Conservation (phyloP, 148 eudicot genomes). For the Gaultheria prostrata region DNA sequence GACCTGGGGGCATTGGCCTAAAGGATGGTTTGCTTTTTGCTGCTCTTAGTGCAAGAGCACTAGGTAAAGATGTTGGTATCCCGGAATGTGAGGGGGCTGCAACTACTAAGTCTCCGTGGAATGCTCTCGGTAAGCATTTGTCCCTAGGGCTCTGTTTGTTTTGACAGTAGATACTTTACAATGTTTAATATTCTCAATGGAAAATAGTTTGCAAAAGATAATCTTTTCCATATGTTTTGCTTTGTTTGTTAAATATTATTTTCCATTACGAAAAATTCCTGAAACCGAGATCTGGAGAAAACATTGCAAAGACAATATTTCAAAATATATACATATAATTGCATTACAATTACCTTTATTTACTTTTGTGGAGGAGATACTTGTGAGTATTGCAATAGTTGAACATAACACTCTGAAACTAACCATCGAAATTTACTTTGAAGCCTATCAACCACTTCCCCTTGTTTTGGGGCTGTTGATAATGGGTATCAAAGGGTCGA, state of each 20-base stretch:
- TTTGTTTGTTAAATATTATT: background rate
- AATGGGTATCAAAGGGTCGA: background rate
- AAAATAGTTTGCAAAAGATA: background rate
- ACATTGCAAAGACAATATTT: background rate
- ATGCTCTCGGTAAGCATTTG: slow-evolving; percentile 72
- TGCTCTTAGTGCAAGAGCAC: slow-evolving; percentile 84
- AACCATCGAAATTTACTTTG: background rate
- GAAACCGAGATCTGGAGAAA: background rate
- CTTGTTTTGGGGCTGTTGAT: background rate
- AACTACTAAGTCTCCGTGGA: slow-evolving; percentile 96
- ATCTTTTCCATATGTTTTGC: background rate
- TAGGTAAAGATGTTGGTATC: slow-evolving; percentile 84
- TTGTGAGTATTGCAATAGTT: background rate
- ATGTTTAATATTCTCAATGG: background rate
- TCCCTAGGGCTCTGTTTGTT: background rate
- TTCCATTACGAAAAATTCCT: background rate
- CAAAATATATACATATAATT: background rate
- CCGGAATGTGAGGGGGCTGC: slow-evolving; percentile 99
- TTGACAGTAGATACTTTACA: background rate
- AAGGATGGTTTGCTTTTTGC: slow-evolving; percentile 84
- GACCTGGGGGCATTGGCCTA: slow-evolving; percentile 92
- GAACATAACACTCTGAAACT: background rate
- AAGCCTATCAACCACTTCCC: background rate
- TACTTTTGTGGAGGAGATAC: background rate
- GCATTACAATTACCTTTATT: background rate